Evolutionary conservation across 2,329 filamentous ascomycete genomes (phyloP).

Genomic region (Sporothrix inflata): DNA sequence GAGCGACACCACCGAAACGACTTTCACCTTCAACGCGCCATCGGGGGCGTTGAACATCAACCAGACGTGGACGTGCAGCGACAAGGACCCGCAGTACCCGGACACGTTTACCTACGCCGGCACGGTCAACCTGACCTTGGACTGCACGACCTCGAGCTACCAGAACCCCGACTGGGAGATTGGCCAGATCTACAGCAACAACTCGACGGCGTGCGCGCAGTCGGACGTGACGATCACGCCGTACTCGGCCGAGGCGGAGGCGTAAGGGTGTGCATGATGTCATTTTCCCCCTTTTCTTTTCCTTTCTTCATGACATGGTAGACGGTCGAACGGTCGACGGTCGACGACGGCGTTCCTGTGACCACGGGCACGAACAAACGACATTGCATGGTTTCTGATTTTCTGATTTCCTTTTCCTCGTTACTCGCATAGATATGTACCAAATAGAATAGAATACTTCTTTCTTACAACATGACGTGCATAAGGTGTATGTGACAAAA

Average conservation of each 20-base stretch:
- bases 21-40: slow-evolving; percentile 50
- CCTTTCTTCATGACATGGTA: neutral
- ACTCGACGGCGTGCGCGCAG: slow-evolving; percentile 41
- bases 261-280: neutral
- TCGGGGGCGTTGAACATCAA: slow-evolving; percentile 46
- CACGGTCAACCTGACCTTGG: slow-evolving; percentile 41
- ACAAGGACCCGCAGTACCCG: slow-evolving; percentile 46
- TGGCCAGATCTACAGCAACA: slow-evolving; percentile 46
- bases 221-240: slow-evolving; percentile 42
- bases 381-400: neutral
- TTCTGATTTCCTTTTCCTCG: neutral
- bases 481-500: too few species aligned
- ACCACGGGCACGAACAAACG: neutral
- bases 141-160: slow-evolving; percentile 43
- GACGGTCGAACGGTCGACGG: too few species aligned
- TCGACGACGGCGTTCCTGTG: neutral
- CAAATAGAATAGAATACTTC: slow-evolving; percentile 5
- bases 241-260: slow-evolving; percentile 42
- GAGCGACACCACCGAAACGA: slow-evolving; percentile 38
- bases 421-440: slow-evolving; percentile 12
- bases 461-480: neutral
- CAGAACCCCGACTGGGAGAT: slow-evolving; percentile 47
- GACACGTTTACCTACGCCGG: slow-evolving; percentile 43
- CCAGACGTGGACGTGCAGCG: slow-evolving; percentile 54
- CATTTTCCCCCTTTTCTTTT: neutral